Base-by-base conservation (phyloP, 1,284 basidiomycete species). In the Puccinia triticina region DNA sequence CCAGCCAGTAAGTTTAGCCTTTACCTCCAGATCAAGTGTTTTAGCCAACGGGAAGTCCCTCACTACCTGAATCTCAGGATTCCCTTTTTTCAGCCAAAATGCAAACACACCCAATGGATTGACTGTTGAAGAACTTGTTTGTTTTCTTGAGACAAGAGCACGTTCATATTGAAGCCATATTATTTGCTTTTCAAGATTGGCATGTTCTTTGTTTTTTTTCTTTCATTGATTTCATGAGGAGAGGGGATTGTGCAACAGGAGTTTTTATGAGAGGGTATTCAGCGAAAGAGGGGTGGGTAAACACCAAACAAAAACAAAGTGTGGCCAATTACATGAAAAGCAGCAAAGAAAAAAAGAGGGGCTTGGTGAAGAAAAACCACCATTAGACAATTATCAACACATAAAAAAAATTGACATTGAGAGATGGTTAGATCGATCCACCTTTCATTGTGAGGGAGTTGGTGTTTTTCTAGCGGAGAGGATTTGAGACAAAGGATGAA, bases 371-470 rank as follows among this genome's bases (percentile, higher is more conserved):
- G 26, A 34, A 64, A n/a, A n/a, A n/a, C n/a, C 37, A n/a, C n/a
- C n/a, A n/a, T n/a, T n/a, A n/a, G n/a, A n/a, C n/a, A n/a, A n/a
- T n/a, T n/a, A n/a, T n/a, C 59, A 77, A 77, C 14, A 26, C 55
- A 26, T 23, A n/a, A n/a, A n/a, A n/a, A 64, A 40, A 53, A 43
- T 71, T 37, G 61, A 21, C 71, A 82, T 74, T 57, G n/a, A n/a
- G 8, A 66, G 59, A 10, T 40, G 32, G 59, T 37, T 37, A 43
- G n/a, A n/a, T n/a, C n/a, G n/a, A 48, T 34, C 43, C 50, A 37
- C 50, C 40, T n/a, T 84, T 84, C 32, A 64, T 64, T 64, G 37
- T 5, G 32, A 32, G 14, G 59, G 32, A 29, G 18, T 64, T 59
- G 37, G 37, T 14, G 59, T 34, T 10, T 64, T 64, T 64, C 59